A percentile compares a stretch with the other conserved stretches of the same genome.
Conservation (phyloP, 78 protist species). For the Speleostelium caveatum region DNA sequence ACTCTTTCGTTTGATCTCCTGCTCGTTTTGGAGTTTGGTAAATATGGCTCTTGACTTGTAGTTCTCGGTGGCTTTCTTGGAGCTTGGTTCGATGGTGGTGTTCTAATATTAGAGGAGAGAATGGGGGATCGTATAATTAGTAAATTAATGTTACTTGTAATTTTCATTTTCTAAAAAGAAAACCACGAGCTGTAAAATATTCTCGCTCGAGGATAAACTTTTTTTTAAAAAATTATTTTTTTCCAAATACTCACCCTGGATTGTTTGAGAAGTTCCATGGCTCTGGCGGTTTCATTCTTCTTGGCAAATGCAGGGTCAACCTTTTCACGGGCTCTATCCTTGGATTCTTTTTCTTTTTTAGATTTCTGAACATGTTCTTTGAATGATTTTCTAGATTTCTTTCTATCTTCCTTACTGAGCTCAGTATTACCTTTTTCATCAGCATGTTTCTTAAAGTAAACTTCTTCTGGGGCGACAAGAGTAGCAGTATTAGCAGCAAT, state of each 20-base stretch:
- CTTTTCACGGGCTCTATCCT: slow-evolving; percentile 18
- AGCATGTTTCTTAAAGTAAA: slow-evolving; percentile 68
- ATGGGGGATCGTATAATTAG: background rate
- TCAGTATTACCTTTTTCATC: slow-evolving; percentile 63
- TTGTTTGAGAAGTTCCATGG: slow-evolving; percentile 27
- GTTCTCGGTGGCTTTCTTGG: background rate
- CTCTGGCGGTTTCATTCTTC: background rate
- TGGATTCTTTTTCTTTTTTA: slow-evolving; percentile 35
- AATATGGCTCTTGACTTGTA: slow-evolving; percentile 35
- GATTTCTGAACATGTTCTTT: slow-evolving; percentile 13
- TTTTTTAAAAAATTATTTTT: background rate
- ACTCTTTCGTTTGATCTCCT: slow-evolving; percentile 61
- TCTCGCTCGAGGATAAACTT: background rate
- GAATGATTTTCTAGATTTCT: slow-evolving; percentile 3
- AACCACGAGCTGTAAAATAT: background rate
- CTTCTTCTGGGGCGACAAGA: slow-evolving; percentile 81
- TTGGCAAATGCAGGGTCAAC: slow-evolving; percentile 37
- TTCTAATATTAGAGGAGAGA: background rate
- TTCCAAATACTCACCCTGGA: slow-evolving; percentile 2
- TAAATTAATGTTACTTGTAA: no score
- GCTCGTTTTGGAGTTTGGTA: slow-evolving; percentile 29
- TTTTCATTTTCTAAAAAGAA: no score
- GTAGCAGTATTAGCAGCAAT: slow-evolving; percentile 36
- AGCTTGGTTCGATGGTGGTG: slow-evolving; percentile 14
- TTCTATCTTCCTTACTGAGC: slow-evolving; percentile 25